Percentiles rank a stretch among this genome's conserved stretches.
These are phyloP conservation scores for Polytrichum commune DNA, from an alignment of 225 moss, liverwort and hornwort species.

Conservation along the genomic window DNA sequence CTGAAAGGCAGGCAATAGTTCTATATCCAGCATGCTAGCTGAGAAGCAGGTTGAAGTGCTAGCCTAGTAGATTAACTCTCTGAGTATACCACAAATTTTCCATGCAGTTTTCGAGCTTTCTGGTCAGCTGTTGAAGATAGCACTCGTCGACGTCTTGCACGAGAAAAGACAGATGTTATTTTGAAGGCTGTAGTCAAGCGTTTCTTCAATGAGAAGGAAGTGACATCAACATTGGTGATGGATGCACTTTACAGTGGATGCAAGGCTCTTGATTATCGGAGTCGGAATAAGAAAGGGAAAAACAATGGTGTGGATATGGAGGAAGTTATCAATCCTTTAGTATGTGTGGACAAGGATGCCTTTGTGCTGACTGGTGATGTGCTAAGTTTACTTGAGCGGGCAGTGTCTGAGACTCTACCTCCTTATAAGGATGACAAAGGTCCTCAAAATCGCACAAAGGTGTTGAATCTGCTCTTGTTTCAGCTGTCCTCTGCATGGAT, in stretches of 20 bases:
- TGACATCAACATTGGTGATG: slow-evolving; percentile 97
- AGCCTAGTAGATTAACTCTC: neutral
- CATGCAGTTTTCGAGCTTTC: slow-evolving; percentile 88
- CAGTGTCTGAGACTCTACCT: slow-evolving; percentile 81
- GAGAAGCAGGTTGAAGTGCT: no score
- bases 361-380: slow-evolving; percentile 97
- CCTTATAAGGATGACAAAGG: slow-evolving; percentile 99
- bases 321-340: slow-evolving; percentile 80
- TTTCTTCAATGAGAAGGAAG: slow-evolving; percentile 99
- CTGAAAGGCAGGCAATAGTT: no score
- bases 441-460: slow-evolving; percentile 98
- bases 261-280: slow-evolving; percentile 93
- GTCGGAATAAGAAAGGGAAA: slow-evolving; percentile 95
- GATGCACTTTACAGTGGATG: slow-evolving; percentile 99
- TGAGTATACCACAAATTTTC: slow-evolving; percentile 6
- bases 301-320: slow-evolving; percentile 91
- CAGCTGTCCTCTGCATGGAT: neutral
- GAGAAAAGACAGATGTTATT: slow-evolving; percentile 96
- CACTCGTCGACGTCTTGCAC: slow-evolving; percentile 77
- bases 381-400: slow-evolving; percentile 83
- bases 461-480: slow-evolving; percentile 16
- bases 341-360: slow-evolving; percentile 98
- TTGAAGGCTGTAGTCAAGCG: slow-evolving; percentile 96
- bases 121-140: slow-evolving; percentile 93
- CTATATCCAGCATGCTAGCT: no score